Evolutionary conservation across 2,329 filamentous ascomycete genomes (phyloP).

Genomic region (Ophiognomonia clavigignenti-juglandacearum): DNA sequence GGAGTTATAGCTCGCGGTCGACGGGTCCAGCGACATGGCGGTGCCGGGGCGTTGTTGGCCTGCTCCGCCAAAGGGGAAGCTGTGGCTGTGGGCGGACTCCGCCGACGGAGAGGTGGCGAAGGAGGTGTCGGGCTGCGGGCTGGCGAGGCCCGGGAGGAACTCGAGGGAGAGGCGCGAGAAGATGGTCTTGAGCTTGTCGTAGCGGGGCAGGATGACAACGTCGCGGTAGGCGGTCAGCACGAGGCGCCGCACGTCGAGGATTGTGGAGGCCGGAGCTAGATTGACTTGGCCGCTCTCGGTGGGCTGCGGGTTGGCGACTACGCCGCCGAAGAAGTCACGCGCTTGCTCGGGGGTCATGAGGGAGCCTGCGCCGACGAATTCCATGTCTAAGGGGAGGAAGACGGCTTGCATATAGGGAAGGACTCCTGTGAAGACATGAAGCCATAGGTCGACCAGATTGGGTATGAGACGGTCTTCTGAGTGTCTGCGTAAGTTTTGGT

Average conservation of each 20-base stretch:
- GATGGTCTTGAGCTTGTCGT: conserved; percentile 81
- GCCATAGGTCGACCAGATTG: conserved; percentile 88
- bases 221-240: conserved; percentile 87
- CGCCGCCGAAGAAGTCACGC: conserved; percentile 83
- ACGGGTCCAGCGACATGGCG: conserved; percentile 68
- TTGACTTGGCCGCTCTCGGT: conserved; percentile 26
- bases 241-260: conserved; percentile 82
- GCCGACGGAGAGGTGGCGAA: conserved; percentile 46
- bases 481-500: conserved; percentile 73
- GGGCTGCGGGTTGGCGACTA: conserved; percentile 38
- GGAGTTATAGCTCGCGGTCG: conserved; percentile 73
- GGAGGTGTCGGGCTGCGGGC: conserved; percentile 39
- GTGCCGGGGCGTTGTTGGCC: conserved; percentile 57
- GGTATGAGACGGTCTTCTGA: conserved; percentile 87
- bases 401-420: conserved; percentile 93
- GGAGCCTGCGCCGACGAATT: conserved; percentile 79
- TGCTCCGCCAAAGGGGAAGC: conserved; percentile 10
- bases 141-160: conserved; percentile 56
- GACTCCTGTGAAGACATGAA: conserved; percentile 84
- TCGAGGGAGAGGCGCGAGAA: conserved; percentile 88
- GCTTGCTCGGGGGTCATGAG: conserved; percentile 76
- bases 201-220: conserved; percentile 79
- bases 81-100: conserved; percentile 34
- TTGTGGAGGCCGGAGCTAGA: conserved; percentile 44
- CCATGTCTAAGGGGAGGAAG: conserved; percentile 86